Base-by-base conservation (phyloP, 2,329 filamentous ascomycete genomes). In the Pseudogymnoascus sp. region DNA sequence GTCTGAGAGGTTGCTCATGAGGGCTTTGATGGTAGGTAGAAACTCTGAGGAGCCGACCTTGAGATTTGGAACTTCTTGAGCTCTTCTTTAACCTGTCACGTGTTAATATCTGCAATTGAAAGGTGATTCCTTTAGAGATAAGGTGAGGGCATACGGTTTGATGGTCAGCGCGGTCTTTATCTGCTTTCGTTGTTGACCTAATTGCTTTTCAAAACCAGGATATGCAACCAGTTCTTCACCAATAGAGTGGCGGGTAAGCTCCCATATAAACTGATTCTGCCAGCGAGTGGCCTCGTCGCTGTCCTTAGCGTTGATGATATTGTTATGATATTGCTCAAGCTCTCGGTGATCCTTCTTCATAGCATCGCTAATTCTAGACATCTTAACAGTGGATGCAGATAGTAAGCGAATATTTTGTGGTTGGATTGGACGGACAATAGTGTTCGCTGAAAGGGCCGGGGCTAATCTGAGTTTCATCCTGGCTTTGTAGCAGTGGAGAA, bases 221-320 rank as follows among this genome's bases (percentile, higher is more conserved):
- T 84, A 84, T 0, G 84, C 73, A 8, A 84, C 73, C 0, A 81
- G 67, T 65, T 82, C 79, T 64, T 82, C 78, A 5, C 73, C 73
- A n/a, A 81, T 72, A 0, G 77, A 78, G 66, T 81, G 79, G 2
- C 79, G 74, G 1, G 79, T 77, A 0, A 82, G 69, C 60, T 81
- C 78, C 80, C 79, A 81, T 0, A 74, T 72, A 60, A 81, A 80
- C 45, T 77, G 75, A 49, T 82, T 82, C 7, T 75, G 74, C 64
- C 74, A 80, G 19, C 73, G 73, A n/a, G 69, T 67, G 66, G 75
- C 72, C 5, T 76, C 71, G 28, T 79, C 75, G 4, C 71, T 66
- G 39, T 76, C 72, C 12, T 65, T 67, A 0, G 74, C 65, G 28
- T 70, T 69, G 45, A 77, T 66, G 58, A 81, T 76, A 49, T 79